Evolutionary conservation across 257 asterid genomes (phyloP).

Genomic region (Plectranthus barbatus): DNA sequence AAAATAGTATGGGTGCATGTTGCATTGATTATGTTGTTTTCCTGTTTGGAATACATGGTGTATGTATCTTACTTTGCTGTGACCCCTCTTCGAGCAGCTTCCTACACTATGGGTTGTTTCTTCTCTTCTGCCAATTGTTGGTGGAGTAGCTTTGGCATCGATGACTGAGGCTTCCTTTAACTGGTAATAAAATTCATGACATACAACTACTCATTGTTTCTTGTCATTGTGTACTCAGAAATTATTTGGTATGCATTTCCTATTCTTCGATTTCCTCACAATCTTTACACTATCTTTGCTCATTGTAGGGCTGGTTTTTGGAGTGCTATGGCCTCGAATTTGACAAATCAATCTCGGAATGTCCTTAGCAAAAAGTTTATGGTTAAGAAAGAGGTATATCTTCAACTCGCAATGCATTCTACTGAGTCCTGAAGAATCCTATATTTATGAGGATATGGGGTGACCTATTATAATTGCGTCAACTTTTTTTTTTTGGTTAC

Average conservation of each 20-base stretch:
- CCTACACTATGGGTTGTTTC: conserved; percentile 84
- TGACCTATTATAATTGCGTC: no score
- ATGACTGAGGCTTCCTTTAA: conserved; percentile 91
- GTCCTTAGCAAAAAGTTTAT: conserved; percentile 96
- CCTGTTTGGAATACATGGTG: neutral
- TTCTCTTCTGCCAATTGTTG: conserved; percentile 91
- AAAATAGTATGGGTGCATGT: neutral
- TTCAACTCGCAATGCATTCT: neutral
- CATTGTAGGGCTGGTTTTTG: conserved; percentile 92
- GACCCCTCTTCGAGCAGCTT: conserved; percentile 34
- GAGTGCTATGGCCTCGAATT: conserved; percentile 99
- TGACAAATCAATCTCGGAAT: conserved; percentile 92
- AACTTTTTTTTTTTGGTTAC: neutral
- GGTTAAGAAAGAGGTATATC: conserved; percentile 88
- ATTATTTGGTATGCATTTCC: neutral
- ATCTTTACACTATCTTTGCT: neutral
- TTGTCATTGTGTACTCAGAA: neutral
- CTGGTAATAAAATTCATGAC: no score
- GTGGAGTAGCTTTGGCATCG: conserved; percentile 95
- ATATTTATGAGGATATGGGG: neutral
- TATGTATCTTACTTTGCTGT: neutral
- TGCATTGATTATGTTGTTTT: no score
- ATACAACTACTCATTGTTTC: neutral
- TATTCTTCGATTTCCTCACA: neutral
- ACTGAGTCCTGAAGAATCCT: neutral